Conservation (phyloP, 2,329 filamentous ascomycete genomes). For the Stemphylium beticola region DNA sequence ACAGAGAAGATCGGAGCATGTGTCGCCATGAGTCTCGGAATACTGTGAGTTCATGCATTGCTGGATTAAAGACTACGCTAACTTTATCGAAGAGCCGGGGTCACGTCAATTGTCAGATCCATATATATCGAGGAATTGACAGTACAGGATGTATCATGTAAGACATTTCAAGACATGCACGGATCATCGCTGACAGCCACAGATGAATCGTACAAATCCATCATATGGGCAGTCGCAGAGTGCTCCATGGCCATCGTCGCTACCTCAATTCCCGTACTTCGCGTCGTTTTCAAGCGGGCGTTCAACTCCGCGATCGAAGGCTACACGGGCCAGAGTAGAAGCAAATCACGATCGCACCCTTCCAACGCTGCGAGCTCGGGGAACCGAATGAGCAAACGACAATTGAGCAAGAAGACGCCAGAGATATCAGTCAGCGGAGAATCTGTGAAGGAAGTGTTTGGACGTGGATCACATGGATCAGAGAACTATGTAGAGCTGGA, state of each 20-base stretch:
- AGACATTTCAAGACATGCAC: neutral
- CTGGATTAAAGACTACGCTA: neutral
- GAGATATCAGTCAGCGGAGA: neutral
- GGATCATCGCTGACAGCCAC: constrained; percentile 4
- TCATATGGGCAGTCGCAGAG: constrained; percentile 19
- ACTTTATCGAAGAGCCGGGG: constrained; percentile 11
- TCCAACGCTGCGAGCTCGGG: constrained; percentile 5
- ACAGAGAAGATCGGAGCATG: constrained; percentile 20
- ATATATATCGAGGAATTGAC: constrained; percentile 15
- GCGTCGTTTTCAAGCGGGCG: constrained; percentile 18
- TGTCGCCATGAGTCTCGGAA: constrained; percentile 19
- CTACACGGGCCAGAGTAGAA: constrained; percentile 2
- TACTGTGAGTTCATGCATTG: constrained; percentile 11
- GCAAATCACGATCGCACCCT: constrained; percentile 3
- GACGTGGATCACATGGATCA: neutral
- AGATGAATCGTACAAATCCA: constrained; percentile 16
- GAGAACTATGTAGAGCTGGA: constrained; percentile 6
- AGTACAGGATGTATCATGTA: constrained; percentile 17
- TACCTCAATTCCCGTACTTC: constrained; percentile 19
- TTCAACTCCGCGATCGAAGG: constrained; percentile 16
- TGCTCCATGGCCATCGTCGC: constrained; percentile 18
- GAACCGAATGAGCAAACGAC: constrained; percentile 4
- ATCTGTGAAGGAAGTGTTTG: constrained; percentile 4
- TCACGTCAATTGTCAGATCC: constrained; percentile 11
- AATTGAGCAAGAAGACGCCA: constrained; percentile 1